Percentiles rank a stretch among this genome's conserved stretches.
phyloP scores from a whole-genome alignment of 2,329 filamentous ascomycete genomes.

The Cercospora canescens region DNA sequence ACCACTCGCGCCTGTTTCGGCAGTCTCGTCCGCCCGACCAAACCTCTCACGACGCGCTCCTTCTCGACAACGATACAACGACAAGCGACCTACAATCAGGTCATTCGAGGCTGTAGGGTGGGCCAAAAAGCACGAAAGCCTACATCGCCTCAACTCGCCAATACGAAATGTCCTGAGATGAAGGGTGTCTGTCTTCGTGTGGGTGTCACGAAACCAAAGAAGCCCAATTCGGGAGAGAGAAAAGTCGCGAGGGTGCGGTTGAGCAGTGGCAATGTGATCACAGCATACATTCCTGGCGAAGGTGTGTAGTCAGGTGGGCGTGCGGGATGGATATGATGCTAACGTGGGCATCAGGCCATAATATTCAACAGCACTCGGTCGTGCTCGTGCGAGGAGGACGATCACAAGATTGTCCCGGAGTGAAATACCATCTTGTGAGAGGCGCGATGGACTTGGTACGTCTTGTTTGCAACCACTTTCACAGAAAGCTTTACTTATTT shows the following conservation, averaged over 20 bases:
- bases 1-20: slow-evolving; percentile 30
- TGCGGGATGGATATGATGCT: slow-evolving; percentile 18
- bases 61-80: slow-evolving; percentile 42
- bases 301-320: slow-evolving; percentile 48
- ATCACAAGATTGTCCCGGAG: slow-evolving; percentile 96
- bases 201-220: slow-evolving; percentile 92
- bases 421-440: slow-evolving; percentile 90
- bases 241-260: slow-evolving; percentile 92
- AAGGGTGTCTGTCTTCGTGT: slow-evolving; percentile 97
- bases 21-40: slow-evolving; percentile 24
- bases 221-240: slow-evolving; percentile 95
- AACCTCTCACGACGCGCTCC: slow-evolving; percentile 31
- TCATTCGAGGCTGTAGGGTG: slow-evolving; percentile 69
- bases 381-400: slow-evolving; percentile 92
- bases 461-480: slow-evolving; percentile 27
- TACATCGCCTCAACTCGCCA: slow-evolving; percentile 78
- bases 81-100: slow-evolving; percentile 53
- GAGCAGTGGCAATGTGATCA: slow-evolving; percentile 82
- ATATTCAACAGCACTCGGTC: slow-evolving; percentile 98
- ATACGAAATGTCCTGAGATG: slow-evolving; percentile 67
- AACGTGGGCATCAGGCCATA: slow-evolving; percentile 64
- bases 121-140: slow-evolving; percentile 80
- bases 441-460: slow-evolving; percentile 90
- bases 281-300: slow-evolving; percentile 94
- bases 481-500: slow-evolving; percentile 2